phyloP scores from a whole-genome alignment of 768 basidiomycete genomes.

The Sarcodon aspratus region DNA sequence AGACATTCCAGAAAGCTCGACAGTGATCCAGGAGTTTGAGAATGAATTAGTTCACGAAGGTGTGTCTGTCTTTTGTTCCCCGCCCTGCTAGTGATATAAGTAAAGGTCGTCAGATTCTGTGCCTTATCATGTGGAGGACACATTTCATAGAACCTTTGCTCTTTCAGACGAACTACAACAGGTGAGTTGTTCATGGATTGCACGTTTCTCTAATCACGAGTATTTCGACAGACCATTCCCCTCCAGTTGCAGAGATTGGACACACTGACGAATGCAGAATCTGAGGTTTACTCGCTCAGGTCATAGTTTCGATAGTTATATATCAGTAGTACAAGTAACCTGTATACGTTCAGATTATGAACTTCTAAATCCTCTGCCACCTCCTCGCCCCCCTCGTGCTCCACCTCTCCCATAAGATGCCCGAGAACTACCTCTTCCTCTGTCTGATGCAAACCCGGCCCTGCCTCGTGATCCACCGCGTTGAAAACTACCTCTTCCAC shows the following conservation, averaged over 20 bases:
- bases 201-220: not conserved
- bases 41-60: too few species aligned
- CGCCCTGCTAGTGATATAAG: too few species aligned
- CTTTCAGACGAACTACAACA: slow-evolving; percentile 39
- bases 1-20: too few species aligned
- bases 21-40: too few species aligned
- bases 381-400: slow-evolving; percentile 15
- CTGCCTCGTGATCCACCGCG: slow-evolving; percentile 21
- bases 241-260: slow-evolving; percentile 41
- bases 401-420: slow-evolving; percentile 22
- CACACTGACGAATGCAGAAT: slow-evolving; percentile 30
- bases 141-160: slow-evolving; percentile 23
- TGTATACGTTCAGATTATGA: slow-evolving; percentile 20
- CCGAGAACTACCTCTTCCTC: slow-evolving; percentile 12
- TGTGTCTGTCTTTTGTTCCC: too few species aligned
- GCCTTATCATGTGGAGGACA: slow-evolving; percentile 9
- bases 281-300: slow-evolving; percentile 41
- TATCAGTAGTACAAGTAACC: slow-evolving; percentile 3
- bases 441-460: slow-evolving; percentile 21
- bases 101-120: too few species aligned
- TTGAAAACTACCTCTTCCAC: slow-evolving; percentile 15
- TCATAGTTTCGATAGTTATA: slow-evolving; percentile 13
- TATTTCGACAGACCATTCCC: slow-evolving; percentile 26
- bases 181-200: slow-evolving; percentile 20
- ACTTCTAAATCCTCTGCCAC: slow-evolving; percentile 34